A percentile compares a stretch with the other conserved stretches of the same genome.
Conservation (phyloP, 2,329 filamentous ascomycete species). For the Talaromyces sp. region DNA sequence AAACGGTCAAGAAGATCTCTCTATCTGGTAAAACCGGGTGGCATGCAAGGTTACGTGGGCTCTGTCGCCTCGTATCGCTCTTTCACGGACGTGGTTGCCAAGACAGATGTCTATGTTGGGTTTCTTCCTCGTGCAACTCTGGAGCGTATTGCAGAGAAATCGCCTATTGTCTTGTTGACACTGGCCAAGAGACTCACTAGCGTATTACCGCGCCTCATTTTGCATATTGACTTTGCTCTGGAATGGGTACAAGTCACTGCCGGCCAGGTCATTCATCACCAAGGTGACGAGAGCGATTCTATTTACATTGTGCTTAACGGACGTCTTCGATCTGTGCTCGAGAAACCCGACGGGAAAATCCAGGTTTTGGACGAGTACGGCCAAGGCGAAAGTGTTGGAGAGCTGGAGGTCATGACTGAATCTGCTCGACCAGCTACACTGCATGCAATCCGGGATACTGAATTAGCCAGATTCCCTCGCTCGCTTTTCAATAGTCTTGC, state of each 20-base stretch:
- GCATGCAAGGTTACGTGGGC: constrained; percentile 87
- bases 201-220: constrained; percentile 77
- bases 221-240: constrained; percentile 96
- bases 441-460: constrained; percentile 93
- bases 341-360: constrained; percentile 73
- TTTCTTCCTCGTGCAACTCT: constrained; percentile 81
- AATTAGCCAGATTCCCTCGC: constrained; percentile 91
- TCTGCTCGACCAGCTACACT: constrained; percentile 83
- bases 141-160: constrained; percentile 86
- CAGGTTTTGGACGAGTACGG: constrained; percentile 87
- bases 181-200: constrained; percentile 93
- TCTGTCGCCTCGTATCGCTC: constrained; percentile 92
- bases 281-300: constrained; percentile 91
- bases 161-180: constrained; percentile 86
- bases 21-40: constrained; percentile 88
- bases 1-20: constrained; percentile 60
- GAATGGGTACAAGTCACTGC: constrained; percentile 98
- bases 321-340: constrained; percentile 75
- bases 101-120: constrained; percentile 96
- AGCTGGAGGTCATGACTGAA: constrained; percentile 95
- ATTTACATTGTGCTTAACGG: constrained; percentile 98
- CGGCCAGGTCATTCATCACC: constrained; percentile 88
- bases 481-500: constrained; percentile 96
- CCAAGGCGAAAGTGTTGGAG: constrained; percentile 94
- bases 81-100: constrained; percentile 93